These are phyloP conservation scores for apple (Malus domestica) DNA, from an alignment of 306 rosid genomes.

Conservation along the genomic window ASM211411v1 NC_041801.1:2258001-2258500, in stretches of 20 bases:
- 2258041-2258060: conserved; percentile 51
- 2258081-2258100: conserved; percentile 57
- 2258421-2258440: conserved; percentile 45
- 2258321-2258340: conserved; percentile 56
- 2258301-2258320: conserved; percentile 40
- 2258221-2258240: conserved; percentile 64
- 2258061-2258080: conserved; percentile 58
- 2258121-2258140: not conserved
- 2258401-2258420: conserved; percentile 27
- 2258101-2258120: conserved; percentile 33
- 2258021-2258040: conserved; percentile 55
- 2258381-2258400: conserved; percentile 39
- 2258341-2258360: conserved; percentile 27
- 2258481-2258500: conserved; percentile 47
- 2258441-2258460: conserved; percentile 55
- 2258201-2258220: not conserved
- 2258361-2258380: conserved; percentile 37
- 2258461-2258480: conserved; percentile 36
- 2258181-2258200: no score
- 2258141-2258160: not conserved
- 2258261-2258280: conserved; percentile 30
- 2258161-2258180: not conserved
- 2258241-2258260: conserved; percentile 44
- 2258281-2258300: conserved; percentile 30
- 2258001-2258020: conserved; percentile 55